Conservation (phyloP, 129 eudicot genomes). For the Kitagawia praeruptora region DNA sequence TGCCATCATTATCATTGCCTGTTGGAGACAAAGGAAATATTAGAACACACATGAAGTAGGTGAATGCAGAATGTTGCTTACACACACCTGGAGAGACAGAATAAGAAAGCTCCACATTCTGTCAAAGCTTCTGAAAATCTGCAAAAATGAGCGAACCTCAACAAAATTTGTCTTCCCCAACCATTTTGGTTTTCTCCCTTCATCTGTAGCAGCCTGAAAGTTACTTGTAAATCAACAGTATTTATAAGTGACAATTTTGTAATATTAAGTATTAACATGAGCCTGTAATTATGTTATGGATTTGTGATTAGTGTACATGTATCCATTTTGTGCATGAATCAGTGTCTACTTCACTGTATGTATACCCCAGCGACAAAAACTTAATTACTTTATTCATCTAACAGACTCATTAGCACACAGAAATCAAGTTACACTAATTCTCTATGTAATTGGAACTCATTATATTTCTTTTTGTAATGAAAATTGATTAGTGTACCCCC, state of each 20-base stretch:
- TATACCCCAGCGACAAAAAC: background rate
- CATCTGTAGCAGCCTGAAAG: slow-evolving; percentile 29
- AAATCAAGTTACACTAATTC: background rate
- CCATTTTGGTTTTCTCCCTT: slow-evolving; percentile 54
- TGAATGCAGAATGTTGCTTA: slow-evolving; percentile 6
- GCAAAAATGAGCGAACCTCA: slow-evolving; percentile 90
- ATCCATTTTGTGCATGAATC: background rate
- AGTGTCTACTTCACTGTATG: background rate
- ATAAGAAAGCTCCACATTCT: slow-evolving; percentile 95
- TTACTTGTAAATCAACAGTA: slow-evolving; percentile 20
- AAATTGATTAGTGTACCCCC: slow-evolving; percentile 32
- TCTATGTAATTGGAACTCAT: background rate
- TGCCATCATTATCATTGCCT: slow-evolving; percentile 97
- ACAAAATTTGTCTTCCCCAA: slow-evolving; percentile 94
- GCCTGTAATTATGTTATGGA: background rate
- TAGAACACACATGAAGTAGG: background rate
- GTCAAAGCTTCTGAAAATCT: slow-evolving; percentile 92
- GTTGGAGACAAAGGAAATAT: slow-evolving; percentile 9
- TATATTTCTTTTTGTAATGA: background rate
- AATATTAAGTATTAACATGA: background rate
- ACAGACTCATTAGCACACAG: background rate
- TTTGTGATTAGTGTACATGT: background rate
- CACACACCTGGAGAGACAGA: slow-evolving; percentile 82
- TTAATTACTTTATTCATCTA: background rate
- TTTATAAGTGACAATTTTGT: slow-evolving; percentile 1